A percentile compares a stretch with the other conserved stretches of the same genome.
Conservation (phyloP, 2,329 filamentous ascomycete genomes). For the Blastomyces gilchristii region DNA sequence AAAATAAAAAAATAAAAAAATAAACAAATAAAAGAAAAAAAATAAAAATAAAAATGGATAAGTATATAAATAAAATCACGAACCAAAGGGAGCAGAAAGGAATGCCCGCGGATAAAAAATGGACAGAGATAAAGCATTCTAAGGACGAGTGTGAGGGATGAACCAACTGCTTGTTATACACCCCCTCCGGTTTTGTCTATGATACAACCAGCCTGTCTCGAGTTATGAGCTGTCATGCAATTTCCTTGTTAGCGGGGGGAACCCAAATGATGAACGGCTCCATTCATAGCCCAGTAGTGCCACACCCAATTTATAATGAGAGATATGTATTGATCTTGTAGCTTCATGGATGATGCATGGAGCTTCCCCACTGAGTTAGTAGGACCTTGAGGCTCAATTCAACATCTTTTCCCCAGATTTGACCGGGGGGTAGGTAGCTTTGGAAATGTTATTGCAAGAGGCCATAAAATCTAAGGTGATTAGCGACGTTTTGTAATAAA, state of each 20-base stretch:
- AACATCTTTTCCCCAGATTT: neutral
- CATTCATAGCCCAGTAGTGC: neutral
- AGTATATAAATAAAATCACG: neutral
- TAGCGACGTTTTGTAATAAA: neutral
- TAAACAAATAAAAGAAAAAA: neutral
- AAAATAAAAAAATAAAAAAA: neutral
- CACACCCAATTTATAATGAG: neutral
- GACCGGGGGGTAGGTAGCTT: neutral
- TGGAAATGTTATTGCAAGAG: neutral
- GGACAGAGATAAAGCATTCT: neutral
- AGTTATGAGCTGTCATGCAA: neutral
- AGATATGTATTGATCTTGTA: neutral
- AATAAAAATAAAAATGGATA: too few relatives aligned
- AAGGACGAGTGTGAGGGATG: neutral
- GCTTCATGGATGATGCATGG: neutral
- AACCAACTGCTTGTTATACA: neutral
- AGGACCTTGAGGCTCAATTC: constrained; percentile 1
- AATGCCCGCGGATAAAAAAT: neutral
- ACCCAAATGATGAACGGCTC: neutral
- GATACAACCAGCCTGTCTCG: neutral
- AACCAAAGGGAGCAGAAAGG: neutral
- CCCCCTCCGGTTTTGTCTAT: neutral
- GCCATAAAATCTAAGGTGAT: neutral
- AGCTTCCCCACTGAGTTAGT: neutral
- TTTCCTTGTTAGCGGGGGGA: neutral